A percentile compares a stretch with the other conserved stretches of the same genome.
These are phyloP conservation scores for Triticum dicoccoides DNA, from an alignment of 176 grass and related monocot species.

Conservation along the genomic window DNA sequence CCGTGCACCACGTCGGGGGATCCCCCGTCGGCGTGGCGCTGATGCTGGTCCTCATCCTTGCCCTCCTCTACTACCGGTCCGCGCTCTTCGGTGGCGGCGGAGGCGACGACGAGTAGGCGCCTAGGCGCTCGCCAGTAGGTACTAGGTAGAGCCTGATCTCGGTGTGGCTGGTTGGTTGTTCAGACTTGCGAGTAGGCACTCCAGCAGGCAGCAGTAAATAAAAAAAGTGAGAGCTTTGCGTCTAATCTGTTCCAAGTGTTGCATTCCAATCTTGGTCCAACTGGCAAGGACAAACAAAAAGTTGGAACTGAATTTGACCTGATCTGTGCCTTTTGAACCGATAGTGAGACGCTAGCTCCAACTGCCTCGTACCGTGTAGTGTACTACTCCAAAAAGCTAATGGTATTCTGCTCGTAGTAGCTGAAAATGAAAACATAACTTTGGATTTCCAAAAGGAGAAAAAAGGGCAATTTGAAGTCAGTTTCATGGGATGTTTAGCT, in stretches of 20 bases:
- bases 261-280: too few species aligned
- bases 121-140: too few species aligned
- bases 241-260: too few species aligned
- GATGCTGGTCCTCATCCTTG: conserved; percentile 64
- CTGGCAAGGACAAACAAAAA: background rate
- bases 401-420: background rate
- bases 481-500: background rate
- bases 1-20: conserved; percentile 60
- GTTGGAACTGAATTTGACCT: background rate
- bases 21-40: conserved; percentile 64
- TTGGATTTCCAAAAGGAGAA: too few species aligned
- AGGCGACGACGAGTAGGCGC: conserved; percentile 26
- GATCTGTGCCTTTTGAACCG: background rate
- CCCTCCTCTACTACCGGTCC: conserved; percentile 60
- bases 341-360: background rate
- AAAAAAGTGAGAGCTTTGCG: too few species aligned
- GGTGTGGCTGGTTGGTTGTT: background rate
- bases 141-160: background rate
- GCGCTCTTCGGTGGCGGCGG: conserved; percentile 44
- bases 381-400: background rate
- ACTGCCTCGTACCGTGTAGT: background rate
- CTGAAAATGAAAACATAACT: background rate
- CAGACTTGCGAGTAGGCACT: too few species aligned
- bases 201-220: background rate
- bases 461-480: too few species aligned